phyloP scores from a whole-genome alignment of 495 filamentous ascomycete species.

The Trichoderma reesei region DNA sequence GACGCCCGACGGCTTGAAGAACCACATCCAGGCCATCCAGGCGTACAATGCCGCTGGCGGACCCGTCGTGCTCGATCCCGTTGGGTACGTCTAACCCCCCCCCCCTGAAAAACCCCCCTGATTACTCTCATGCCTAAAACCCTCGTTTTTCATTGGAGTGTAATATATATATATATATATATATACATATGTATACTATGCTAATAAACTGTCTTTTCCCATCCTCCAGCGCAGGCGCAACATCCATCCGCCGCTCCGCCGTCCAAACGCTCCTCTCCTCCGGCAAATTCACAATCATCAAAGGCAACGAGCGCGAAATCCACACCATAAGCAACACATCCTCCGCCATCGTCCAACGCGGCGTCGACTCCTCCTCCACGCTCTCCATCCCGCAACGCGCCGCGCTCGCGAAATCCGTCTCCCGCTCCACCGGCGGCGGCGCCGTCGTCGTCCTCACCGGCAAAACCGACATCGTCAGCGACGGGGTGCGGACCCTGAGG shows the following conservation, averaged over 20 bases:
- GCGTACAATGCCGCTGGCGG: conserved; percentile 70
- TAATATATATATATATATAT: too few relatives aligned
- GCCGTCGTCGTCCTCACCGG: conserved; percentile 86
- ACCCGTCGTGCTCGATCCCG: conserved; percentile 80
- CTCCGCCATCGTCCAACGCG: conserved; percentile 58
- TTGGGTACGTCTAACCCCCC: conserved; percentile 43
- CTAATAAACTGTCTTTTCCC: too few relatives aligned
- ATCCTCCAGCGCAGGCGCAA: conserved; percentile 57
- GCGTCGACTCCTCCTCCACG: conserved; percentile 72
- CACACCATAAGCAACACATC: conserved; percentile 63
- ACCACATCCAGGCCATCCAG: conserved; percentile 48
- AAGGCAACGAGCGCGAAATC: conserved; percentile 92
- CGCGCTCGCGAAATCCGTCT: conserved; percentile 52
- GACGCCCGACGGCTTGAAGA: conserved; percentile 56
- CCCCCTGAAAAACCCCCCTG: too few relatives aligned
- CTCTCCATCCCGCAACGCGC: conserved; percentile 43
- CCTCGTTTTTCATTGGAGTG: too few relatives aligned
- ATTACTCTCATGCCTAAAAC: too few relatives aligned
- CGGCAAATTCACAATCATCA: conserved; percentile 80
- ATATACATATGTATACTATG: not conserved
- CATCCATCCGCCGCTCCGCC: conserved; percentile 56
- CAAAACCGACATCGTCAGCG: conserved; percentile 64
- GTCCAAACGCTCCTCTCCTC: conserved; percentile 60
- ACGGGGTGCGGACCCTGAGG: conserved; percentile 55
- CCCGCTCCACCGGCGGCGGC: conserved; percentile 51